Evolutionary conservation across 306 rosid species (phyloP), one percentile per base, ranked within the genome.

Genomic region (Cotoneaster glaucophyllus): DNA sequence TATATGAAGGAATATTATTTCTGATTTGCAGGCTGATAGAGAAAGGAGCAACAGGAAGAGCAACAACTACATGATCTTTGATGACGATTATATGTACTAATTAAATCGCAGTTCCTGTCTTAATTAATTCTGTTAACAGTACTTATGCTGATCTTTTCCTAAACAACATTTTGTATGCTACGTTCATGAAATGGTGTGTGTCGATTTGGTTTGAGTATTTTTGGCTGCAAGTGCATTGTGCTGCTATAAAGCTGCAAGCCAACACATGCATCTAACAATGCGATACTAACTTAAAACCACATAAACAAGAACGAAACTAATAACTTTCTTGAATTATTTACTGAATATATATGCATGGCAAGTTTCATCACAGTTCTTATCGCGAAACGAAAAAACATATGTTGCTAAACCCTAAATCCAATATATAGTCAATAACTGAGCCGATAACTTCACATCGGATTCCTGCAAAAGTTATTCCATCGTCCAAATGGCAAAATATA

Each of bases 31-130:
- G 98, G 77, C 89, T 68, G 93, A 89, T 24, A 86, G 96, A 82
- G 96, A 92, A 74, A 75, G 86, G 69, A 87, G 87, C 84, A 75
- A 83, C 28, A 85, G 87, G 73, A 92, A 85, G 83, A 86, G 69
- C 81, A 85, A 79, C 82, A 92, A 89, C 73, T 74, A 88, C 83
- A 86, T 82, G 91, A 88, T 88, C 78, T 93, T 88, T 79, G 89
- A 91, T 76, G 93, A 91, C 79, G 97, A 93, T 85, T 89, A 80
- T 43, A 75, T 67, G 74, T 85, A 85, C 56, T 85, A 21, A 24
- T 11, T 11, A 19, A 8, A 29, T 13, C 22, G 4, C 66, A 32
- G 24, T 29, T 24, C 21, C 25, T 18, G 24, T 64, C 68, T 18
- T 29, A 2, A 18, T 64, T 64, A 26, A 25, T 59, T 62, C 11